phyloP scores from a whole-genome alignment of 805 yeast species.

The Spathaspora girioi region DNA sequence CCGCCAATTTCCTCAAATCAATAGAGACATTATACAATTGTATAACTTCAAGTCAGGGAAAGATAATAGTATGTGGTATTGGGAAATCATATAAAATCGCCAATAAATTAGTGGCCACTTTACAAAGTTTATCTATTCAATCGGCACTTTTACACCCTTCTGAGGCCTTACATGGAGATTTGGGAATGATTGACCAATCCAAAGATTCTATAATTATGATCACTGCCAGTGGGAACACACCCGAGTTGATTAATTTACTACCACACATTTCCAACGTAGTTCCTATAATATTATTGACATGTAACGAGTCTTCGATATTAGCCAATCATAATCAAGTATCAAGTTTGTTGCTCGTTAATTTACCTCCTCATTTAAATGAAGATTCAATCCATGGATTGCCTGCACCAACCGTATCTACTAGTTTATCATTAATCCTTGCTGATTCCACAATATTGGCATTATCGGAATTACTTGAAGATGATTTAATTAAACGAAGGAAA shows the following conservation, averaged over 20 bases:
- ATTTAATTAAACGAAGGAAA: conserved; percentile 48
- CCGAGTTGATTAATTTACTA: conserved; percentile 59
- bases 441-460: conserved; percentile 77
- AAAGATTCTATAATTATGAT: conserved; percentile 58
- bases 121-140: conserved; percentile 73
- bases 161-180: conserved; percentile 88
- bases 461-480: conserved; percentile 61
- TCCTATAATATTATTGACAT: conserved; percentile 62
- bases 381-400: conserved; percentile 68
- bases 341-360: conserved; percentile 57
- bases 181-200: conserved; percentile 62
- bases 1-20: conserved; percentile 40
- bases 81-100: conserved; percentile 85
- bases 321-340: conserved; percentile 47
- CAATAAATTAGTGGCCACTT: conserved; percentile 72
- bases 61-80: conserved; percentile 74
- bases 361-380: conserved; percentile 58
- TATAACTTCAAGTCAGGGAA: conserved; percentile 44
- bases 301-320: conserved; percentile 53
- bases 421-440: conserved; percentile 68
- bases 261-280: conserved; percentile 53
- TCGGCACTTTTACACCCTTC: conserved; percentile 72
- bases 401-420: conserved; percentile 85
- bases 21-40: conserved; percentile 32
- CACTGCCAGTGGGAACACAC: conserved; percentile 80